Conservation (phyloP, 352 stramenopile species). For the Halophytophthora batemanensis region DNA sequence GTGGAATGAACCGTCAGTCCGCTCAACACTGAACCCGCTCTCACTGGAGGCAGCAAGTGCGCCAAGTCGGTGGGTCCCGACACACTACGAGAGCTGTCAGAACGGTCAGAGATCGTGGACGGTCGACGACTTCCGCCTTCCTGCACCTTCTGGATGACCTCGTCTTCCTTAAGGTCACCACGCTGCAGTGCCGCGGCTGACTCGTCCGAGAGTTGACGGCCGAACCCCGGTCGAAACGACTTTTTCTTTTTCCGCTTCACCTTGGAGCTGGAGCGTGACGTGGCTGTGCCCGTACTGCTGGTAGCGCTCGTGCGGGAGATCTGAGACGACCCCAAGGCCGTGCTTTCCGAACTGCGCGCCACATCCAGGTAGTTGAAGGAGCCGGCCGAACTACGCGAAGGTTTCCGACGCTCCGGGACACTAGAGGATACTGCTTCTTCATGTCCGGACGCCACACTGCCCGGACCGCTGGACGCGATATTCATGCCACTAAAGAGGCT, state of each 20-base stretch:
- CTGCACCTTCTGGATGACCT: slow-evolving; percentile 47
- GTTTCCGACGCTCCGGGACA: slow-evolving; percentile 36
- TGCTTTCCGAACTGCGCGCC: slow-evolving; percentile 12
- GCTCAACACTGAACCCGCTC: slow-evolving; percentile 53
- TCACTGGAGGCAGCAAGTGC: slow-evolving; percentile 60
- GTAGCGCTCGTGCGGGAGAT: slow-evolving; percentile 25
- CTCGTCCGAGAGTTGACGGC: slow-evolving; percentile 81
- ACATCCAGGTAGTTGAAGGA: slow-evolving; percentile 73
- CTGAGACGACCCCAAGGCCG: slow-evolving; percentile 11
- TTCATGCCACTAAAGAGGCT: slow-evolving; percentile 56
- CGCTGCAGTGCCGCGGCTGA: slow-evolving; percentile 72
- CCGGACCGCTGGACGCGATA: slow-evolving; percentile 25
- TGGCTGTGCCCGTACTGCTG: slow-evolving; percentile 27
- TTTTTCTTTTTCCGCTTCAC: slow-evolving; percentile 85
- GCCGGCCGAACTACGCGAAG: slow-evolving; percentile 23
- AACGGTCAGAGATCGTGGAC: slow-evolving; percentile 18
- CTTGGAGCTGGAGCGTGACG: slow-evolving; percentile 38
- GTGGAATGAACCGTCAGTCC: slow-evolving; percentile 58
- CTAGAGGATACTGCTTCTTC: slow-evolving; percentile 16
- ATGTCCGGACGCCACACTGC: slow-evolving; percentile 7
- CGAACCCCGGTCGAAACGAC: slow-evolving; percentile 80
- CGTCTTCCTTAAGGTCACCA: slow-evolving; percentile 71
- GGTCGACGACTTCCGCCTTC: slow-evolving; percentile 11
- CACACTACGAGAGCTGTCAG: slow-evolving; percentile 26
- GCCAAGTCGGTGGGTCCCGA: slow-evolving; percentile 59